A percentile compares a stretch with the other conserved stretches of the same genome.
Conservation (phyloP, 306 rosid species). For the Citrullus amarus region DNA sequence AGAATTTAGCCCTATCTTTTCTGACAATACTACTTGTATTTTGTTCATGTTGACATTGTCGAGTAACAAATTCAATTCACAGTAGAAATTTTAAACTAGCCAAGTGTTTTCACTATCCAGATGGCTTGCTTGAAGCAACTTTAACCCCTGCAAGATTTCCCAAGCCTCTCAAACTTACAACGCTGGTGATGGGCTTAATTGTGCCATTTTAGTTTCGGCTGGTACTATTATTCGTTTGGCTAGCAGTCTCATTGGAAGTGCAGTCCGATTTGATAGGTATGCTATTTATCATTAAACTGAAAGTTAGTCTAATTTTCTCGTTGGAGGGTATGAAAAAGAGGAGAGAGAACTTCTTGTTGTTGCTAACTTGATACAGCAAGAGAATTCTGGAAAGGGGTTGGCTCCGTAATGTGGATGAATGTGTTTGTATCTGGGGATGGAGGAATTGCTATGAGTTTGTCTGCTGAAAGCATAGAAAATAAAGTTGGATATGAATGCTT, state of each 20-base stretch:
- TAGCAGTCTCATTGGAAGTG: slow-evolving; percentile 46
- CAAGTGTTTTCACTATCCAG: slow-evolving; percentile 29
- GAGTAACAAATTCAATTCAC: neutral
- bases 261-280: slow-evolving; percentile 89
- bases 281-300: neutral
- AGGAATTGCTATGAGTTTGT: neutral
- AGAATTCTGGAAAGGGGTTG: neutral
- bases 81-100: neutral
- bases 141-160: slow-evolving; percentile 68
- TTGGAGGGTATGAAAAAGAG: neutral
- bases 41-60: neutral
- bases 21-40: neutral
- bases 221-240: slow-evolving; percentile 58
- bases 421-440: neutral
- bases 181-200: slow-evolving; percentile 63
- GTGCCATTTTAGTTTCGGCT: slow-evolving; percentile 62
- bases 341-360: neutral
- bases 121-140: slow-evolving; percentile 94
- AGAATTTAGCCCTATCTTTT: neutral
- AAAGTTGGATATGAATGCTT: neutral
- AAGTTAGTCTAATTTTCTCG: neutral
- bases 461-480: neutral
- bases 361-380: slow-evolving; percentile 1
- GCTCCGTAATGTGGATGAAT: neutral
- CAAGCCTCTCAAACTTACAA: slow-evolving; percentile 79